Conservation (phyloP, 1,139 yeast species). For the Yamadazyma songkhlaensis region DNA sequence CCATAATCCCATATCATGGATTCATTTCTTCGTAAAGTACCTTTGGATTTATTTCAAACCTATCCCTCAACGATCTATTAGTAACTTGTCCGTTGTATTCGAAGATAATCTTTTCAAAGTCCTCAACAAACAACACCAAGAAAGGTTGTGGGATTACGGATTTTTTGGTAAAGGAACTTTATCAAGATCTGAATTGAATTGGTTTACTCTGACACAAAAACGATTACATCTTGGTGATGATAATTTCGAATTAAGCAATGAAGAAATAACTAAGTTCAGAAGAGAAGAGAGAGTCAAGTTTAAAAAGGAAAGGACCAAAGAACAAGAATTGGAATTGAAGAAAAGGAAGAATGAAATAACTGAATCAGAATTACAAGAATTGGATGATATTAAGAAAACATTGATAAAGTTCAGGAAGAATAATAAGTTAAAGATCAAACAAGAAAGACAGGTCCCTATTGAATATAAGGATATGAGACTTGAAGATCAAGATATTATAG, state of each 20-base stretch:
- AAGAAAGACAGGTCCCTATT: slow-evolving; percentile 12
- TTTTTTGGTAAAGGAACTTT: slow-evolving; percentile 92
- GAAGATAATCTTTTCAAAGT: slow-evolving; percentile 45
- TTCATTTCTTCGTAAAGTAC: slow-evolving; percentile 37
- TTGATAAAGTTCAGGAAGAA: slow-evolving; percentile 22
- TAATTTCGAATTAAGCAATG: slow-evolving; percentile 46
- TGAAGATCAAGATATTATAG: slow-evolving; percentile 40
- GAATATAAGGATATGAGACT: slow-evolving; percentile 18
- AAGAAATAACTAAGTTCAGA: slow-evolving; percentile 73
- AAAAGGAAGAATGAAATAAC: slow-evolving; percentile 23
- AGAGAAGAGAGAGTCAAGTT: slow-evolving; percentile 71
- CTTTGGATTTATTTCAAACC: slow-evolving; percentile 21
- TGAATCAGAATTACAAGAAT: slow-evolving; percentile 22
- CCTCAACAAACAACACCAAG: slow-evolving; percentile 44
- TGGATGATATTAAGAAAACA: slow-evolving; percentile 25
- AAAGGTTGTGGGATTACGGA: slow-evolving; percentile 76
- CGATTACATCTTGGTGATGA: slow-evolving; percentile 44
- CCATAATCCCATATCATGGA: slow-evolving; percentile 64
- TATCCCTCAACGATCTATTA: slow-evolving; percentile 24
- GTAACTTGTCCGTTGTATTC: slow-evolving; percentile 22
- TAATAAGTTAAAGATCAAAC: slow-evolving; percentile 13
- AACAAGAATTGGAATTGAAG: slow-evolving; percentile 35
- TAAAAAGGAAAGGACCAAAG: slow-evolving; percentile 51
- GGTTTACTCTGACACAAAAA: slow-evolving; percentile 62
- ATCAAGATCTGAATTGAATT: slow-evolving; percentile 90